Evolutionary conservation across 306 rosid species (phyloP), one percentile per base, ranked within the genome.

Genomic region (Quercus glauca): DNA sequence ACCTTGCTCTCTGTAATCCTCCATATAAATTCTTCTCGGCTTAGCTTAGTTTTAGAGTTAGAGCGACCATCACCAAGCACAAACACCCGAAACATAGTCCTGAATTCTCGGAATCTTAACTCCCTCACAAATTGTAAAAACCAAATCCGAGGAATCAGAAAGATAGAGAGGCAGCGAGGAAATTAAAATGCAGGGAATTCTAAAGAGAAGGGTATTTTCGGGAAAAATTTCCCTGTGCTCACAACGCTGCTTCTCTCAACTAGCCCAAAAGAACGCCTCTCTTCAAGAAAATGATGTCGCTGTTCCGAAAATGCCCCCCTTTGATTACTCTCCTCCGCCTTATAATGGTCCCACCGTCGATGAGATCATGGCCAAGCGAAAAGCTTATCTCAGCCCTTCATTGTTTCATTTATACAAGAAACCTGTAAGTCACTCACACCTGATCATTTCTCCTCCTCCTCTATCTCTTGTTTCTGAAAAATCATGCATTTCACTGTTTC

Each of bases 311-410:
- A 75, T 95, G 26, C 99, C 98, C 53, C 79, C 88, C 43, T 93
- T 91, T 81, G 90, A 90, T 79, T 88, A 90, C 85, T 28, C 85
- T 60, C 99, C 99, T 21, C 83, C 87, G 28, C 84, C 92, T 12
- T 95, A 95, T 83, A 37, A 83, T 29, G 98, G 99, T 37, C 97
- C 98, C 21, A 23, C 90, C 51, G 84, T 81, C 15, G 85, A 82
- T 2, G 90, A 95, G 82, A 89, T 95, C 79, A 18, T 93, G 17
- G 92, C 94, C 15, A 93, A 93, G 84, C 95, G 99, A 28, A 85
- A 79, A 74, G 83, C 90, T 69, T 91, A 81, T 67, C 97, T 95
- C 65, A 93, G 89, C 87, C 99, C 99, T 13, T 84, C 99, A n/a
- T 43, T 95, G 85, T 65, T 68, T 77, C 87, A 86, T 83, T 81